Evolutionary conservation across 106 monocot species (phyloP).

Genomic region (Cymbidium sinense): DNA sequence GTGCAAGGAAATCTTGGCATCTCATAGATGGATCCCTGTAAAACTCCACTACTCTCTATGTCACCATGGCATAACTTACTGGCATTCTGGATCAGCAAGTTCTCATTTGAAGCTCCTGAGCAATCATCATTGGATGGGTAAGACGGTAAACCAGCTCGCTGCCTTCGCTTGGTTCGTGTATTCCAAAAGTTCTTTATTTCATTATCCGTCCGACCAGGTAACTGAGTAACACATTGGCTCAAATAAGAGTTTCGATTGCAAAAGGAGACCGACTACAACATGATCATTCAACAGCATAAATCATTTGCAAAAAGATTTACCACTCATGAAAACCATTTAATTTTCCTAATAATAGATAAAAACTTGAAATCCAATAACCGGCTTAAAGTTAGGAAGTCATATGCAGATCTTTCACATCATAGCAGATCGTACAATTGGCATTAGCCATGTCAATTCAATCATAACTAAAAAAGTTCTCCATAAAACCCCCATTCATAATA

Average conservation of each 20-base stretch:
- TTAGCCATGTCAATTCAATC: not conserved
- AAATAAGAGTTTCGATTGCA: not conserved
- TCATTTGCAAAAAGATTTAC: not conserved
- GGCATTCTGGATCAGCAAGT: conserved; percentile 12
- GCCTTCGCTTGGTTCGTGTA: conserved; percentile 47
- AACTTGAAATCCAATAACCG: no score
- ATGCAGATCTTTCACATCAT: not conserved
- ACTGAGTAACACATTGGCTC: conserved; percentile 18
- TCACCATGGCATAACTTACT: conserved; percentile 12
- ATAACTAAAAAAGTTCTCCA: not conserved
- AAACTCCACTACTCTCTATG: conserved; percentile 12
- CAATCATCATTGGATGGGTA: conserved; percentile 25
- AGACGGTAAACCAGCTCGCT: conserved; percentile 42
- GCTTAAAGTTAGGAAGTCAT: not conserved
- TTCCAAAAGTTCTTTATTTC: conserved; percentile 84
- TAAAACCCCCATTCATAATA: not conserved
- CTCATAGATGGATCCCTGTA: conserved; percentile 13
- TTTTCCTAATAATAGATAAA: no score
- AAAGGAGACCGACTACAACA: not conserved
- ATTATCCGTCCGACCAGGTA: conserved; percentile 75
- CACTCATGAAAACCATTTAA: no score
- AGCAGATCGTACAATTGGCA: not conserved
- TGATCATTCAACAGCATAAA: not conserved
- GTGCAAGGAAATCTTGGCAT: conserved; percentile 13
- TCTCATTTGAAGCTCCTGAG: conserved; percentile 13